Conservation (phyloP, 1,284 basidiomycete genomes). For the Agaricales sp. region DNA sequence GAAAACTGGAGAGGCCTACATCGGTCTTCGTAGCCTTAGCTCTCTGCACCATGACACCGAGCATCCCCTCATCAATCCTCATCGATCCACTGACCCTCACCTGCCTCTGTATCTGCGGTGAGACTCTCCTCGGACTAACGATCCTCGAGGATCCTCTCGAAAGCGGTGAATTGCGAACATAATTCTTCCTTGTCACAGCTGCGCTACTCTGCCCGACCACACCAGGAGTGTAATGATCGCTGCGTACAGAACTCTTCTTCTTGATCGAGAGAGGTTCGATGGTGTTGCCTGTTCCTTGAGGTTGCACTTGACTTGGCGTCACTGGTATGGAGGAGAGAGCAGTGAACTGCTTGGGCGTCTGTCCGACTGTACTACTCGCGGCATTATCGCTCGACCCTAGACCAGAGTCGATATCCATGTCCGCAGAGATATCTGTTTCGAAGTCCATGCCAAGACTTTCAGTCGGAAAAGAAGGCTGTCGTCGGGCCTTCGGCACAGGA, state of each 20-base stretch:
- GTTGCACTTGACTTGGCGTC: too few species aligned
- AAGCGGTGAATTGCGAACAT: conserved; percentile 37
- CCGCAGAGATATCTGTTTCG: too few species aligned
- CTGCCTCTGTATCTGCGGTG: conserved; percentile 34
- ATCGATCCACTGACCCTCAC: conserved; percentile 10
- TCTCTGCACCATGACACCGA: conserved; percentile 28
- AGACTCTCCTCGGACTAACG: conserved; percentile 41
- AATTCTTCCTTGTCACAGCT: conserved; percentile 25
- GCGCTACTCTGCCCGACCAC: background rate
- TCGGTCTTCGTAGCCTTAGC: conserved; percentile 55
- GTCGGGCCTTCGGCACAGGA: background rate
- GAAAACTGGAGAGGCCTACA: conserved; percentile 29
- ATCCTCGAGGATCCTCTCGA: conserved; percentile 31
- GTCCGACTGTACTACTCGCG: too few species aligned
- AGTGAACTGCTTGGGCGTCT: too few species aligned
- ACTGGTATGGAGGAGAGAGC: too few species aligned
- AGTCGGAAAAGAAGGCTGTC: too few species aligned
- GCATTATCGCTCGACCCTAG: background rate
- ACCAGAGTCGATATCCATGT: too few species aligned
- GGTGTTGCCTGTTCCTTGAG: too few species aligned
- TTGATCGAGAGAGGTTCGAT: conserved; percentile 74
- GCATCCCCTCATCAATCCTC: conserved; percentile 11
- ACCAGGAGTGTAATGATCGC: too few species aligned
- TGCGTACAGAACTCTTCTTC: conserved; percentile 57
- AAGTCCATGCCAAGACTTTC: too few species aligned